phyloP scores from a whole-genome alignment of 129 eudicot genomes.

The Gnaphalium uliginosum region DNA sequence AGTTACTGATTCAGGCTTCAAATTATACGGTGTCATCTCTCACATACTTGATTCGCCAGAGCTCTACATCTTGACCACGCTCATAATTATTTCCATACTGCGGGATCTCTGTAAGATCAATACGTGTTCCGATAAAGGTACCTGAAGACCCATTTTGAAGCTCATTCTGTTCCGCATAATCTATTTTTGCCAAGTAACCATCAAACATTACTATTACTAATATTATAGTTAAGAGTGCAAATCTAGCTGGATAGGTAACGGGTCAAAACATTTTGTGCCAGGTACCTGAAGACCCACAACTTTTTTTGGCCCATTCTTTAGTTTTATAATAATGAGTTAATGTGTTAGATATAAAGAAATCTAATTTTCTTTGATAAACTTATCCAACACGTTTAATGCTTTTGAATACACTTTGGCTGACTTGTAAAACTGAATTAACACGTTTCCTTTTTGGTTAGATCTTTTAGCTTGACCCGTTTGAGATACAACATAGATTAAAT shows the following conservation, averaged over 20 bases:
- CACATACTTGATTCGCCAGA: too few species aligned
- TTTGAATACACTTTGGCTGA: slow-evolving; percentile 4
- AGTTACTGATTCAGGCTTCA: too few species aligned
- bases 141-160: slow-evolving; percentile 19
- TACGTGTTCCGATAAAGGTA: too few species aligned
- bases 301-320: too few species aligned
- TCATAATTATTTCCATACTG: too few species aligned
- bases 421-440: not conserved
- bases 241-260: too few species aligned
- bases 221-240: not conserved
- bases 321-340: not conserved
- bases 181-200: slow-evolving; percentile 1
- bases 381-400: not conserved
- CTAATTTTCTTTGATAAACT: not conserved
- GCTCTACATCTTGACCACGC: too few species aligned
- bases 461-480: not conserved
- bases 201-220: not conserved
- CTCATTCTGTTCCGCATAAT: slow-evolving; percentile 39
- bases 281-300: too few species aligned
- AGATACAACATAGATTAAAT: not conserved
- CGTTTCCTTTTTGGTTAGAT: too few species aligned
- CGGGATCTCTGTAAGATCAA: too few species aligned
- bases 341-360: not conserved
- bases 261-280: too few species aligned
- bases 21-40: too few species aligned